Percentiles rank a stretch among this genome's conserved stretches.
Evolutionary conservation across 306 rosid genomes (phyloP).

Genomic region (Cucumis cinereus): DNA sequence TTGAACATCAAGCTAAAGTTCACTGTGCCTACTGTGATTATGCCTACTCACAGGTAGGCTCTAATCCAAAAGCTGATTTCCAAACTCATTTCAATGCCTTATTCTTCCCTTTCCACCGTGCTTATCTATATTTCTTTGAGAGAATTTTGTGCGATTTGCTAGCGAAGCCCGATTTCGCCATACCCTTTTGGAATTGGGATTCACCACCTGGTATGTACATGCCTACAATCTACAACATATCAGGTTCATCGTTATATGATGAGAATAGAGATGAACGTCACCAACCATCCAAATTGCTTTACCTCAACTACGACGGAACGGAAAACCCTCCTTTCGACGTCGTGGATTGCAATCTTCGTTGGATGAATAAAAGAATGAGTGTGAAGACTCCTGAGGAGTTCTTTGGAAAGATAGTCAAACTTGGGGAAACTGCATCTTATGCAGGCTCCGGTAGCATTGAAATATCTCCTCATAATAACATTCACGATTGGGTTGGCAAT

Average conservation of each 20-base stretch:
- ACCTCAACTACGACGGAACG: conserved; percentile 21
- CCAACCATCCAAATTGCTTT: conserved; percentile 34
- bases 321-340: too few species aligned
- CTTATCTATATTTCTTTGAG: conserved; percentile 61
- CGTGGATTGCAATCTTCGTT: conserved; percentile 20
- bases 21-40: conserved; percentile 84
- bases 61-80: conserved; percentile 39
- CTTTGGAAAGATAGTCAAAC: conserved; percentile 16
- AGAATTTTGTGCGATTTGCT: conserved; percentile 52
- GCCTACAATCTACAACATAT: conserved; percentile 39
- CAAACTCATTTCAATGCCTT: conserved; percentile 67
- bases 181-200: conserved; percentile 83
- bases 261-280: conserved; percentile 20
- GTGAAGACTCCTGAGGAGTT: conserved; percentile 38
- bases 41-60: conserved; percentile 46
- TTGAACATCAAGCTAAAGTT: conserved; percentile 49
- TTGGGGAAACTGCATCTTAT: too few species aligned
- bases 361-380: conserved; percentile 55
- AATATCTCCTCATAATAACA: conserved; percentile 3
- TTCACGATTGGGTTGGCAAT: background rate
- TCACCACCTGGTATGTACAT: conserved; percentile 35
- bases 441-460: conserved; percentile 9
- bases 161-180: conserved; percentile 40
- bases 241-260: background rate
- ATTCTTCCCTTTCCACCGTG: conserved; percentile 71